A percentile compares a stretch with the other conserved stretches of the same genome.
Conservation (phyloP, 2,329 filamentous ascomycete species). For the Sporothrix globosa region DNA sequence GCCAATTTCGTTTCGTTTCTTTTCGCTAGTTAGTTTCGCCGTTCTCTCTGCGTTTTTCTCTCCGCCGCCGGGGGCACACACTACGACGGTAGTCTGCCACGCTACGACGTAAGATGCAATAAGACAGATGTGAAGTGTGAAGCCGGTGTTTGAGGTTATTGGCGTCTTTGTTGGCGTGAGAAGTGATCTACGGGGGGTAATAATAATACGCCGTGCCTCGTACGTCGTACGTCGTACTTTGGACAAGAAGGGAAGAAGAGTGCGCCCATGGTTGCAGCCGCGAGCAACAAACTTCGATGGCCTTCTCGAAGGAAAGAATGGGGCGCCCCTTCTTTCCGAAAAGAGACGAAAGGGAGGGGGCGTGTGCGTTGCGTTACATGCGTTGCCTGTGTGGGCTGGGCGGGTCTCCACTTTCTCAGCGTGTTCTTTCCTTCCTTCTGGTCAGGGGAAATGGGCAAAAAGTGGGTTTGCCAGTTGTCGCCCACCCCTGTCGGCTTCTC, state of each 20-base stretch:
- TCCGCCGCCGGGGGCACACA: background rate
- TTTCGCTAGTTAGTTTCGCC: background rate
- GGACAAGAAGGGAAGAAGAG: slow-evolving; percentile 1
- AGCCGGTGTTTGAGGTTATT: slow-evolving; percentile 22
- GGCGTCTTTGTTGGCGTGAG: background rate
- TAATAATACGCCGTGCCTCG: too few relatives aligned
- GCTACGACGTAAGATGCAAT: slow-evolving; percentile 11
- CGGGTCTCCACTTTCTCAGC: background rate
- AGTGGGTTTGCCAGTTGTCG: slow-evolving; percentile 1
- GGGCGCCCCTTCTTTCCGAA: background rate
- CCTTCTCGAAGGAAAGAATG: slow-evolving; percentile 30
- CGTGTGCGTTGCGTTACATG: slow-evolving; percentile 8
- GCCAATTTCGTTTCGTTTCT: background rate
- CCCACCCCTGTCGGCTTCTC: background rate
- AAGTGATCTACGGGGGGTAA: background rate
- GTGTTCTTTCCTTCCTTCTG: background rate
- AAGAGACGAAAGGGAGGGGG: background rate
- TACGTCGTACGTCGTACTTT: too few relatives aligned
- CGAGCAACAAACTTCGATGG: slow-evolving; percentile 13
- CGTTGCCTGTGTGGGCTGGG: slow-evolving; percentile 6
- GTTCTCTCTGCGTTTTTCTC: background rate
- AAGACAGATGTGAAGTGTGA: background rate
- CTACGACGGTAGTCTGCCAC: background rate
- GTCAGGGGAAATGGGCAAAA: slow-evolving; percentile 3
- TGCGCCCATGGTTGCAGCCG: background rate